phyloP scores from a whole-genome alignment of 2,329 filamentous ascomycete species.

The Alternaria sp. region DNA sequence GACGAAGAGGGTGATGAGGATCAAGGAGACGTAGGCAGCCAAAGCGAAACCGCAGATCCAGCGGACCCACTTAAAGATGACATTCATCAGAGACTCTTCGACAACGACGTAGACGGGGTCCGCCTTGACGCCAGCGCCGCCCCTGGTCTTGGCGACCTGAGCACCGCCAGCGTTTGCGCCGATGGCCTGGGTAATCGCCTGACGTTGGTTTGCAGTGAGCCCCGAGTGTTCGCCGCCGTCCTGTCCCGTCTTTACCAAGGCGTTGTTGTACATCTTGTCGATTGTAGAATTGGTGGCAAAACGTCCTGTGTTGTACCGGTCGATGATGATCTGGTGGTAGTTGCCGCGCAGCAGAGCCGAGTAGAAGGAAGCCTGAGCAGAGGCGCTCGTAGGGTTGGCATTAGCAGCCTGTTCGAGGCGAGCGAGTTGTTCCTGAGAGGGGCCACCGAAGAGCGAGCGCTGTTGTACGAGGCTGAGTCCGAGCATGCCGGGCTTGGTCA shows the following conservation, averaged over 20 bases:
- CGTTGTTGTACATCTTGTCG: conserved; percentile 80
- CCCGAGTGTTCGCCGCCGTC: conserved; percentile 40
- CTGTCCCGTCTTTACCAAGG: conserved; percentile 68
- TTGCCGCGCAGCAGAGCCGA: conserved; percentile 87
- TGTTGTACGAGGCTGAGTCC: conserved; percentile 52
- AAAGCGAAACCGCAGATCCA: conserved; percentile 82
- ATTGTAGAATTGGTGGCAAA: conserved; percentile 81
- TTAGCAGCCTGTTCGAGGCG: conserved; percentile 91
- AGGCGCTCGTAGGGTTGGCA: conserved; percentile 85
- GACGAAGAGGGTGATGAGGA: conserved; percentile 80
- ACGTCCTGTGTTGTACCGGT: conserved; percentile 84
- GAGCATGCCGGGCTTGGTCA: conserved; percentile 40
- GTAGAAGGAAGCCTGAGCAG: conserved; percentile 92
- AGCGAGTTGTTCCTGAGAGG: conserved; percentile 71
- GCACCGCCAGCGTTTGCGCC: conserved; percentile 73
- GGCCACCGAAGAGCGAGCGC: conserved; percentile 54
- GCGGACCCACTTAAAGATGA: conserved; percentile 89
- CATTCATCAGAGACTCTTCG: conserved; percentile 81
- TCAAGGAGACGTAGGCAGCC: conserved; percentile 78
- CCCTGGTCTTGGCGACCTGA: conserved; percentile 64
- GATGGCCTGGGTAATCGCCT: conserved; percentile 82
- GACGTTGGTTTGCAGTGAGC: conserved; percentile 68
- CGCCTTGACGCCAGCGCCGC: conserved; percentile 74
- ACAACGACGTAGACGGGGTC: conserved; percentile 95
- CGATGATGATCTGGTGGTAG: conserved; percentile 90